Evolutionary conservation across 495 filamentous ascomycete genomes (phyloP).

Genomic region (Hypoxylon lenormandii): DNA sequence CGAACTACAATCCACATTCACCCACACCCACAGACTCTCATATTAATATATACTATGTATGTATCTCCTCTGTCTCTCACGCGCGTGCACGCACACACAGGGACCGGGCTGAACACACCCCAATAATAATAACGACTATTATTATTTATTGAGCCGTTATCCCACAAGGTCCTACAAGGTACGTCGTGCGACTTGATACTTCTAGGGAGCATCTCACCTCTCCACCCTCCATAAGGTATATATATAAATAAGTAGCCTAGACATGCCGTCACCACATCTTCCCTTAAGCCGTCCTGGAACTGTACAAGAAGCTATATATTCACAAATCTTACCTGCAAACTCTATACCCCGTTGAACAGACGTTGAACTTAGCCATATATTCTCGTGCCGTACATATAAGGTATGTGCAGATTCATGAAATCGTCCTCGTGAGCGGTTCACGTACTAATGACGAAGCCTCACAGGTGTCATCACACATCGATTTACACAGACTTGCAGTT

Average conservation of each 20-base stretch:
- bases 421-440: too few relatives aligned
- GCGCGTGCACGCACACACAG: conserved; percentile 38
- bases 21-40: conserved; percentile 24
- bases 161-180: conserved; percentile 29
- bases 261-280: conserved; percentile 40
- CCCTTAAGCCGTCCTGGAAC: conserved; percentile 22
- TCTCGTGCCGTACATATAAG: background rate
- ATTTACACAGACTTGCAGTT: too few relatives aligned
- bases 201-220: conserved; percentile 38
- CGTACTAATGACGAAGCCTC: too few relatives aligned
- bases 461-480: too few relatives aligned
- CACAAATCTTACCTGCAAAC: conserved; percentile 17
- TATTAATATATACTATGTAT: conserved; percentile 31
- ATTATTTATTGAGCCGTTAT: conserved; percentile 38
- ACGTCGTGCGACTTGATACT: conserved; percentile 42
- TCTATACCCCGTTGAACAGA: conserved; percentile 10
- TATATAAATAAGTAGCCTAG: conserved; percentile 47
- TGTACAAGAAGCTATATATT: conserved; percentile 1
- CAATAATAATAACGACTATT: conserved; percentile 34
- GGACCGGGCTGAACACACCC: conserved; percentile 45
- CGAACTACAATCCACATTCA: conserved; percentile 40
- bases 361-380: conserved; percentile 16
- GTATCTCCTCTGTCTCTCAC: conserved; percentile 26
- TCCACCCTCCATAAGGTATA: conserved; percentile 21
- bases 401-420: too few relatives aligned